Percentiles rank a stretch among this genome's conserved stretches.
Evolutionary conservation across 2,329 filamentous ascomycete genomes (phyloP).

Genomic region (Cordyceps javanica): DNA sequence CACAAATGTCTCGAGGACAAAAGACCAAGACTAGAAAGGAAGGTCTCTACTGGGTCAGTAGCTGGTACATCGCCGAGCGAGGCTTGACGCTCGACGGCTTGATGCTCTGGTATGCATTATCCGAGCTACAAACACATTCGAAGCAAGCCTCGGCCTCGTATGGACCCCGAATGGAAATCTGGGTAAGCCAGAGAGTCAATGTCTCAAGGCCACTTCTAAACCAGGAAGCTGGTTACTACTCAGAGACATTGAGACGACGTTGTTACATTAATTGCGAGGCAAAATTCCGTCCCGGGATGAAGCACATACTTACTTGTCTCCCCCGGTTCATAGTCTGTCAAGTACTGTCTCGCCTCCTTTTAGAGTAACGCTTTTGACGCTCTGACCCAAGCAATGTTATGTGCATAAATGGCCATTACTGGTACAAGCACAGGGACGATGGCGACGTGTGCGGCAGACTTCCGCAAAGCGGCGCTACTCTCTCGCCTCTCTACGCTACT

Average conservation of each 20-base stretch:
- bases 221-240: conserved; percentile 9
- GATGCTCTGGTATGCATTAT: background rate
- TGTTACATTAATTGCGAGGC: background rate
- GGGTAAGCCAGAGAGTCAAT: too few relatives aligned
- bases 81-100: background rate
- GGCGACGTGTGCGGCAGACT: background rate
- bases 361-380: too few relatives aligned
- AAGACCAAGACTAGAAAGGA: background rate
- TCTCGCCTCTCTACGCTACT: background rate
- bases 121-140: background rate
- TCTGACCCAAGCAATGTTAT: background rate
- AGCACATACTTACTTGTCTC: background rate
- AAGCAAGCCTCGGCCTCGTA: background rate
- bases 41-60: background rate
- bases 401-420: background rate
- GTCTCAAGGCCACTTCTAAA: conserved; percentile 11
- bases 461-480: background rate
- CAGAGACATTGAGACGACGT: conserved; percentile 7
- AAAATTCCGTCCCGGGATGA: background rate
- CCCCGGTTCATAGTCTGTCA: too few relatives aligned
- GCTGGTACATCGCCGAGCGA: background rate
- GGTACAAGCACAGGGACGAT: background rate
- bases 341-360: background rate
- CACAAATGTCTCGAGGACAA: background rate
- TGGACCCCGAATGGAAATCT: background rate